phyloP scores from a whole-genome alignment of 1,284 basidiomycete genomes.

The Cutaneotrichosporon cavernicola region DNA sequence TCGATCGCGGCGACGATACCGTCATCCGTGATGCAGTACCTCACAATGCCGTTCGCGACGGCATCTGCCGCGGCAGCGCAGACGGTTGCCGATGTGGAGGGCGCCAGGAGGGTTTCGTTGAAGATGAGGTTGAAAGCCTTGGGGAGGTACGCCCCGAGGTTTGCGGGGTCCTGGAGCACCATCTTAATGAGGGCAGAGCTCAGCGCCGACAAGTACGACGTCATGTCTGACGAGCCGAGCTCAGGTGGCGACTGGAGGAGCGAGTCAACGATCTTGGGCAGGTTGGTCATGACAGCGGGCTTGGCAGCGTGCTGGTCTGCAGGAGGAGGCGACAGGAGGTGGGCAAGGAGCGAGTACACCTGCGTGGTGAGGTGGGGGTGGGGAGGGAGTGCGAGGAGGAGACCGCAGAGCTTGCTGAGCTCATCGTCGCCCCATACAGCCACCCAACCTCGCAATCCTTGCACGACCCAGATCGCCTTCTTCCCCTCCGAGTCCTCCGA shows the following conservation, averaged over 20 bases:
- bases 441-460: slow-evolving; percentile 64
- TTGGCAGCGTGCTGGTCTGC: slow-evolving; percentile 36
- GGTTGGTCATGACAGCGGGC: slow-evolving; percentile 51
- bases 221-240: slow-evolving; percentile 56
- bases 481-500: slow-evolving; percentile 62
- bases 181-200: slow-evolving; percentile 49
- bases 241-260: slow-evolving; percentile 72
- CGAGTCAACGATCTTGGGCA: slow-evolving; percentile 69
- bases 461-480: slow-evolving; percentile 73
- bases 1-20: slow-evolving; percentile 60
- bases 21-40: slow-evolving; percentile 67
- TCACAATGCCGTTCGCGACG: slow-evolving; percentile 59
- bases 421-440: slow-evolving; percentile 66
- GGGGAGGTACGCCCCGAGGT: slow-evolving; percentile 56
- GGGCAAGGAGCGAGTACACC: slow-evolving; percentile 74
- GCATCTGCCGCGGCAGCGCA: slow-evolving; percentile 64
- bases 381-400: slow-evolving; percentile 73
- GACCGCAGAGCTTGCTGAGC: slow-evolving; percentile 65
- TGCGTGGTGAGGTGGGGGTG: slow-evolving; percentile 81
- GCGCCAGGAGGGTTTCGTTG: slow-evolving; percentile 60
- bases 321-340: slow-evolving; percentile 62
- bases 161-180: slow-evolving; percentile 44
- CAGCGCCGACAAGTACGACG: slow-evolving; percentile 62
- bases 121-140: slow-evolving; percentile 76
- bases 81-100: slow-evolving; percentile 34